Percentiles rank a stretch among this genome's conserved stretches.
phyloP scores from a whole-genome alignment of 192 early-diverging fungal genomes.

The Coemansia sp. region DNA sequence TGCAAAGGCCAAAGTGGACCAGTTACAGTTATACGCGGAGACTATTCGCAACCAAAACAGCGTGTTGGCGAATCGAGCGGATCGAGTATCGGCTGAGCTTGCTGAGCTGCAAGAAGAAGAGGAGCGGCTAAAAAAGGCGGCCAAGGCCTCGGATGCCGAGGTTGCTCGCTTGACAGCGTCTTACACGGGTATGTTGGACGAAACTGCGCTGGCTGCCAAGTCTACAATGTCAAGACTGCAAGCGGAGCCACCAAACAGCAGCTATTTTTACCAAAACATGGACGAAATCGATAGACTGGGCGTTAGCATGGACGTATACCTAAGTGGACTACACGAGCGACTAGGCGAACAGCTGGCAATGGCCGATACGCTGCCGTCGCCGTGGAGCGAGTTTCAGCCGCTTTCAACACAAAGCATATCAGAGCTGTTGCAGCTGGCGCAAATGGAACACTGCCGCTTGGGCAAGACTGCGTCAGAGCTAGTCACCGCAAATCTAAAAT shows the following conservation, averaged over 20 bases:
- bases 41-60: slow-evolving; percentile 19
- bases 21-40: slow-evolving; percentile 17
- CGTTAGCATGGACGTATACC: background rate
- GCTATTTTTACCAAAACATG: slow-evolving; percentile 35
- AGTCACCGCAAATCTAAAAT: background rate
- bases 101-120: slow-evolving; percentile 33
- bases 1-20: slow-evolving; percentile 4
- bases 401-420: slow-evolving; percentile 21
- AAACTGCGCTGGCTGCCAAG: slow-evolving; percentile 25
- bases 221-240: slow-evolving; percentile 17
- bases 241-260: background rate
- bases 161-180: slow-evolving; percentile 24
- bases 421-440: slow-evolving; percentile 18
- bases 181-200: slow-evolving; percentile 31
- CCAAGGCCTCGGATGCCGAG: slow-evolving; percentile 26
- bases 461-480: background rate
- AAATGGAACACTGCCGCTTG: slow-evolving; percentile 22
- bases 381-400: slow-evolving; percentile 47
- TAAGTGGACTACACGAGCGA: slow-evolving; percentile 11
- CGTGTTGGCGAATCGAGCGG: slow-evolving; percentile 20
- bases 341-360: slow-evolving; percentile 7
- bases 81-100: slow-evolving; percentile 30
- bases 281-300: slow-evolving; percentile 15
- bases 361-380: slow-evolving; percentile 30
- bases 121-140: slow-evolving; percentile 17